Conservation (phyloP, 2,329 filamentous ascomycete species). For the Aureobasidium sp. region DNA sequence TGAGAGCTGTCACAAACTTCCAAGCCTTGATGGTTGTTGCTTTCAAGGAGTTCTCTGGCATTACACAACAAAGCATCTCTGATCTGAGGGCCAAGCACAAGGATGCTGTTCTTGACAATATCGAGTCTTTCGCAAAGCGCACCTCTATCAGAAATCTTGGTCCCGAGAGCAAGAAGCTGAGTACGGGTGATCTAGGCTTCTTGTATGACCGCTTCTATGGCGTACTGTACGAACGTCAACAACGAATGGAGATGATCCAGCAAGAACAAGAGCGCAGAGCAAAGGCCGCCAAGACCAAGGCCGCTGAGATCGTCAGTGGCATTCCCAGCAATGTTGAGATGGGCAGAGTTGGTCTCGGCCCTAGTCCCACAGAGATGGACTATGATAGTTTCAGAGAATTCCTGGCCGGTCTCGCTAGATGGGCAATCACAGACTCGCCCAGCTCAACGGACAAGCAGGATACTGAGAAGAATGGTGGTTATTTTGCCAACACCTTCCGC, state of each 20-base stretch:
- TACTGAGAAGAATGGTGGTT: conserved; percentile 48
- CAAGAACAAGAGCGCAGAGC: conserved; percentile 54
- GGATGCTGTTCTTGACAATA: conserved; percentile 86
- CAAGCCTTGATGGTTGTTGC: conserved; percentile 99
- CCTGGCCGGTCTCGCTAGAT: conserved; percentile 75
- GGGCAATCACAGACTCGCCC: conserved; percentile 86
- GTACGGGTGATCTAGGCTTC: conserved; percentile 75
- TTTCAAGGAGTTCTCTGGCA: conserved; percentile 94
- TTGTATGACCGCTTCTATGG: conserved; percentile 93
- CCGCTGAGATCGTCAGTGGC: conserved; percentile 43
- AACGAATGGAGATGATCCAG: conserved; percentile 68
- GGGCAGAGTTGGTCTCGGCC: conserved; percentile 78
- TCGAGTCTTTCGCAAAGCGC: conserved; percentile 94
- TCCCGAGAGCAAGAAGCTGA: conserved; percentile 88
- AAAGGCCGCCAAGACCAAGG: conserved; percentile 55
- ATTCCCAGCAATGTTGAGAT: conserved; percentile 58
- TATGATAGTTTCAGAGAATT: conserved; percentile 96
- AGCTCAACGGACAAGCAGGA: conserved; percentile 48
- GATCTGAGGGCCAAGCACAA: conserved; percentile 90
- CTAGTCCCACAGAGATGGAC: conserved; percentile 90
- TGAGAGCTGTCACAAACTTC: conserved; percentile 88
- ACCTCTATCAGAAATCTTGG: conserved; percentile 94
- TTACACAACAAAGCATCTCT: conserved; percentile 86
- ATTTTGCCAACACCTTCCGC: conserved; percentile 45
- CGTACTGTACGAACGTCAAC: conserved; percentile 84